These are phyloP conservation scores for Tephrocybe sp. DNA, from an alignment of 768 basidiomycete genomes.

Conservation along the genomic window DNA sequence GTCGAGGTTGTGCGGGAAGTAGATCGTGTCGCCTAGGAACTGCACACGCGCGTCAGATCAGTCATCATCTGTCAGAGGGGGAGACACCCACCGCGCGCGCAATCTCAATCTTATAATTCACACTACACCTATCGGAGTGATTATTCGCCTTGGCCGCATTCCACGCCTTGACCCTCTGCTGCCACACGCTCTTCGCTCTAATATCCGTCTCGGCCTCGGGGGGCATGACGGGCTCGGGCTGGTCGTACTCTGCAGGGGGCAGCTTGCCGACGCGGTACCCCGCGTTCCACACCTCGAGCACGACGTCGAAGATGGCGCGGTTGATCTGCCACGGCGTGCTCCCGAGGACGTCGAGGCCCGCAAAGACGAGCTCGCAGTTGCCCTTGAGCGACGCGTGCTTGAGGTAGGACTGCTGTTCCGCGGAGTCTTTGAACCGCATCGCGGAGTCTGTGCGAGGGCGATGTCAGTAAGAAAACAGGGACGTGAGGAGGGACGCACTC, in stretches of 20 bases:
- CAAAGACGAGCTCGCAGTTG: constrained; percentile 81
- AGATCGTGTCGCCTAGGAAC: constrained; percentile 89
- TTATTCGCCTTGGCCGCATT: constrained; percentile 69
- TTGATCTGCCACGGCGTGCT: constrained; percentile 92
- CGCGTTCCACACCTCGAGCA: constrained; percentile 83
- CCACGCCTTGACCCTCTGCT: constrained; percentile 55
- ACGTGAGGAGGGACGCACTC: constrained; percentile 42
- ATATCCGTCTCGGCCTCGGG: constrained; percentile 46
- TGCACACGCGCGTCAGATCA: constrained; percentile 23
- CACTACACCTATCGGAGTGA: constrained; percentile 88
- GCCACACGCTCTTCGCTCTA: constrained; percentile 52
- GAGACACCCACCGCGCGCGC: constrained; percentile 72
- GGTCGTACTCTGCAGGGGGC: constrained; percentile 69
- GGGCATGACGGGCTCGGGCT: constrained; percentile 61
- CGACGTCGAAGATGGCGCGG: constrained; percentile 69
- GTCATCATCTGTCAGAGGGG: constrained; percentile 6
- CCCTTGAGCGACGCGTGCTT: constrained; percentile 70
- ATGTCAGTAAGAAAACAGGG: not conserved
- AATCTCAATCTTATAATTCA: constrained; percentile 97
- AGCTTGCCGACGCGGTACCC: constrained; percentile 83
- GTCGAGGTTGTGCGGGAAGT: constrained; percentile 94
- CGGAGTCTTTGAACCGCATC: constrained; percentile 92
- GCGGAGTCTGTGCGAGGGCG: constrained; percentile 45
- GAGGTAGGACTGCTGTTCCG: constrained; percentile 82
- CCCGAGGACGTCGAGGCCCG: constrained; percentile 88